These are phyloP conservation scores for Gastrodia elata DNA, from an alignment of 106 monocot species.

Conservation along the genomic window DNA sequence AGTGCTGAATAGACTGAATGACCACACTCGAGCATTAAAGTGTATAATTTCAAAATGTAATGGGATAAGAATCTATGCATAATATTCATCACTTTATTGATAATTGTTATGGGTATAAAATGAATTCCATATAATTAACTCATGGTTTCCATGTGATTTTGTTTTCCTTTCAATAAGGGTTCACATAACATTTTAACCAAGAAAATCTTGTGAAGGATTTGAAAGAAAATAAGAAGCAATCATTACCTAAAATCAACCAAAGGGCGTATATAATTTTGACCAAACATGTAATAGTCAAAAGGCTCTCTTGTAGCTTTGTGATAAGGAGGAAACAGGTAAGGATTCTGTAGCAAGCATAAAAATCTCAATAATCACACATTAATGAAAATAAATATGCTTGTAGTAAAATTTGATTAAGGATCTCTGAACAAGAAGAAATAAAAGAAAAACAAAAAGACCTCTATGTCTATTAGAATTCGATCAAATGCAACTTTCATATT, in stretches of 20 bases:
- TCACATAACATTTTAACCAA: too few relatives aligned
- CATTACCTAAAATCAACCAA: slow-evolving; percentile 80
- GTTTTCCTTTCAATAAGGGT: too few relatives aligned
- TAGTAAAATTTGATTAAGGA: background rate
- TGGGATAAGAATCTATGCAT: too few relatives aligned
- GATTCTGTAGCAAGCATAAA: slow-evolving; percentile 49
- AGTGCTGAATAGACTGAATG: too few relatives aligned
- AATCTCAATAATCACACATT: background rate
- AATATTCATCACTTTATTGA: too few relatives aligned
- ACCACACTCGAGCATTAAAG: too few relatives aligned
- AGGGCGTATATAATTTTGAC: slow-evolving; percentile 82
- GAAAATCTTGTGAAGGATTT: background rate
- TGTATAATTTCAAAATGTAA: too few relatives aligned
- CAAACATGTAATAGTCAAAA: slow-evolving; percentile 93
- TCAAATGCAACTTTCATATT: slow-evolving; percentile 82
- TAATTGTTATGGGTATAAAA: background rate
- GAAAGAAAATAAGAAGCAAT: background rate
- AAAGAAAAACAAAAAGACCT: slow-evolving; percentile 31
- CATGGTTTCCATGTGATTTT: too few relatives aligned
- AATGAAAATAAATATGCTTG: background rate
- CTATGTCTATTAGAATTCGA: slow-evolving; percentile 68
- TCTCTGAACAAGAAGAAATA: background rate
- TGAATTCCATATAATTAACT: background rate
- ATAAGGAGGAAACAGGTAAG: slow-evolving; percentile 57
- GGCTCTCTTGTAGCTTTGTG: slow-evolving; percentile 84